Evolutionary conservation across 495 filamentous ascomycete genomes (phyloP).

Genomic region (Lasiosphaeriaceae sp.): DNA sequence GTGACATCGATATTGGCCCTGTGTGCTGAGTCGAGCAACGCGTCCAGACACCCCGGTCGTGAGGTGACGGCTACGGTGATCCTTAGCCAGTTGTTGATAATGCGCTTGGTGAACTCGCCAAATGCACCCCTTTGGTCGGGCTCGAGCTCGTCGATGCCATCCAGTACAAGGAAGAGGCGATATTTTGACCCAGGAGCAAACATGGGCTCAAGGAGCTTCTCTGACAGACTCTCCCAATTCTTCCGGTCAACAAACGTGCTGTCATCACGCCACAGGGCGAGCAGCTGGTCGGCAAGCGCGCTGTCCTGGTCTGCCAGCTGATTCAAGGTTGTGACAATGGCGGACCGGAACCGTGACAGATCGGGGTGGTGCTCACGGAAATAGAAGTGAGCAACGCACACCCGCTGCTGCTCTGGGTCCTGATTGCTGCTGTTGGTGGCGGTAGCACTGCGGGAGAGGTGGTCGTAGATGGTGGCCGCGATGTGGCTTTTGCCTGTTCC

Average conservation of each 20-base stretch:
- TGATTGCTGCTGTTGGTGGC: too few relatives aligned
- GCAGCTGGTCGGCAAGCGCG: background rate
- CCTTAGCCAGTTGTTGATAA: background rate
- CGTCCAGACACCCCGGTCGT: background rate
- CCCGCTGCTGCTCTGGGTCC: background rate
- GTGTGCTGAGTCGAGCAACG: background rate
- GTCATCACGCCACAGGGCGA: background rate
- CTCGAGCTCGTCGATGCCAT: background rate
- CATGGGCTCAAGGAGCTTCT: background rate
- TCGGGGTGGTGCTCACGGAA: background rate
- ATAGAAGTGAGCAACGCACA: background rate
- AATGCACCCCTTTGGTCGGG: background rate
- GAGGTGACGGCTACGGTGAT: background rate
- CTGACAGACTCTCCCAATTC: background rate
- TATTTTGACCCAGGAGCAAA: background rate
- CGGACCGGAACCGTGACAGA: background rate
- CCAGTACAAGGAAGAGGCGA: background rate
- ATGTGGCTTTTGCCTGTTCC: background rate
- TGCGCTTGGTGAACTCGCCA: background rate
- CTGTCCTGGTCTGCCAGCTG: background rate
- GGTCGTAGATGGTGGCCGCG: background rate
- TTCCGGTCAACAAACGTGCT: background rate
- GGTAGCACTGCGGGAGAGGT: background rate
- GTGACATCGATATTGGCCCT: background rate
- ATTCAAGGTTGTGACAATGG: background rate